Percentiles rank a stretch among this genome's conserved stretches.
These are phyloP conservation scores for Lolium rigidum DNA, from an alignment of 176 grass and related monocot genomes.

Conservation along the genomic window DNA sequence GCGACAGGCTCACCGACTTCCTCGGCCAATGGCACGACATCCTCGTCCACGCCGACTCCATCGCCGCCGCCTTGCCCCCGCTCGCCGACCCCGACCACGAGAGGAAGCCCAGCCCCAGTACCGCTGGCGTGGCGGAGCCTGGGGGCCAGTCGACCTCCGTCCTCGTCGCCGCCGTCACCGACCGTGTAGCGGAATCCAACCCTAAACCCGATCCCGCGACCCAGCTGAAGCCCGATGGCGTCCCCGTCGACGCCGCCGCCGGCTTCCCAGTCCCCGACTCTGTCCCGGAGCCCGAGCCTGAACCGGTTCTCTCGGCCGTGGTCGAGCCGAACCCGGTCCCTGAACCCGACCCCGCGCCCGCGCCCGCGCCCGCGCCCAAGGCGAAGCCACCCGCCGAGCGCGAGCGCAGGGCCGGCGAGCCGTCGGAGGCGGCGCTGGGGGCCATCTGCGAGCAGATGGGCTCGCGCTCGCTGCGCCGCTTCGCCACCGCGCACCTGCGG, in stretches of 20 bases:
- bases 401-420: constrained; percentile 1
- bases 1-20: constrained; percentile 51
- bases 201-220: background rate
- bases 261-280: background rate
- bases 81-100: background rate
- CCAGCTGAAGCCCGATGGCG: background rate
- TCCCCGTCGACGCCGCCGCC: background rate
- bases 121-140: background rate
- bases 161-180: constrained; percentile 25
- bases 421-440: constrained; percentile 14
- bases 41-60: constrained; percentile 39
- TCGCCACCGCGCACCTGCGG: constrained; percentile 32
- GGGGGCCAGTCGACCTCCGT: constrained; percentile 31
- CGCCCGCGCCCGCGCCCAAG: background rate
- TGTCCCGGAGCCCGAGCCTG: background rate
- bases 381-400: background rate
- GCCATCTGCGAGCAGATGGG: constrained; percentile 46
- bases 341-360: background rate
- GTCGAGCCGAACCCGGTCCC: background rate
- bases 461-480: constrained; percentile 46
- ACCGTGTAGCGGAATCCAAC: background rate
- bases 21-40: constrained; percentile 54
- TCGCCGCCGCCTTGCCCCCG: constrained; percentile 49
- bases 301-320: background rate
- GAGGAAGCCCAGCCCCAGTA: background rate